Conservation (phyloP, 169 alveolate species). For the Eimeria tenella region DNA sequence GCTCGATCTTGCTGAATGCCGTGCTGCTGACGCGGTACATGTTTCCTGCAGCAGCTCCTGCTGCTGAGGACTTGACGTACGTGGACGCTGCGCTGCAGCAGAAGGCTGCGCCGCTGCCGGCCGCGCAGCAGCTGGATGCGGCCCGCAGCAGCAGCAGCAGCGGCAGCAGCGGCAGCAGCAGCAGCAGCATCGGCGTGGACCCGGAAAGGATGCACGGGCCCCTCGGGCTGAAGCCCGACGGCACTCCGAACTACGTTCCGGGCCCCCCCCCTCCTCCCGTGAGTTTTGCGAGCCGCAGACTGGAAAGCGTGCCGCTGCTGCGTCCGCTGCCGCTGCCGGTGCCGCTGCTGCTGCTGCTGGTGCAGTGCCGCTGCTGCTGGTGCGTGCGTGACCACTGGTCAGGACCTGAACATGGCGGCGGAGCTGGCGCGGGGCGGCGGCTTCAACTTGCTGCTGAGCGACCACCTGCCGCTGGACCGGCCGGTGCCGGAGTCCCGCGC, state of each 20-base stretch:
- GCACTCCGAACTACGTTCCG: conserved; percentile 66
- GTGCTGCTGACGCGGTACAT: conserved; percentile 27
- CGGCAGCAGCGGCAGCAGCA: too few species aligned
- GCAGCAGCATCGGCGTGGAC: neutral
- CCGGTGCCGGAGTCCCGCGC: conserved; percentile 80
- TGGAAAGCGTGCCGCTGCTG: too few species aligned
- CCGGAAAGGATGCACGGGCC: conserved; percentile 62
- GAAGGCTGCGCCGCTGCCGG: neutral
- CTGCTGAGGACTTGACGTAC: neutral
- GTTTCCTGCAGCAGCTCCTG: neutral
- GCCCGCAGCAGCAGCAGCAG: too few species aligned
- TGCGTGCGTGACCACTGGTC: neutral
- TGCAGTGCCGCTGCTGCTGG: too few species aligned
- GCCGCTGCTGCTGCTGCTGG: too few species aligned
- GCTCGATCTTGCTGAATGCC: conserved; percentile 19
- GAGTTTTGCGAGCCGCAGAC: neutral
- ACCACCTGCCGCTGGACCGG: conserved; percentile 85
- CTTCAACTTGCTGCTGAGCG: conserved; percentile 80
- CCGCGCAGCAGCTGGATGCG: neutral
- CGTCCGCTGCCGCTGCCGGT: too few species aligned
- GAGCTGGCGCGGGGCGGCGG: conserved; percentile 86
- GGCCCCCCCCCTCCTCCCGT: conserved; percentile 72
- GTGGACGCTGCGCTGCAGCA: neutral
- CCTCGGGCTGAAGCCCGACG: conserved; percentile 69
- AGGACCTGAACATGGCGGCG: conserved; percentile 75